Evolutionary conservation across 208 protist genomes (phyloP).

Genomic region (Leptomonas pyrrhocoris): DNA sequence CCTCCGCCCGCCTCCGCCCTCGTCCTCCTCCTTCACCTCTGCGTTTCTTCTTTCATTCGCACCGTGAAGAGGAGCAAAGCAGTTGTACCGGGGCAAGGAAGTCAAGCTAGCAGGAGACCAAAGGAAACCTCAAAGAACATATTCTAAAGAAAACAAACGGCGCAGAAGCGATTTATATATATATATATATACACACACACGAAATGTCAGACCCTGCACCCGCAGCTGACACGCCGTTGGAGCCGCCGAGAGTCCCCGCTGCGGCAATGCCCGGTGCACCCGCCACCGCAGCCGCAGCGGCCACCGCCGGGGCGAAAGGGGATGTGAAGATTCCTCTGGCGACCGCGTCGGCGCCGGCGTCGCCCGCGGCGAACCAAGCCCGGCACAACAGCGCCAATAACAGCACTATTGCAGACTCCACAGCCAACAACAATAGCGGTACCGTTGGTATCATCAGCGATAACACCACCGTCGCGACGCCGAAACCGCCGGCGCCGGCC

Average conservation of each 20-base stretch:
- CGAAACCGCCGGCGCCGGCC: slow-evolving; percentile 6
- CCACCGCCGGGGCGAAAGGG: background rate
- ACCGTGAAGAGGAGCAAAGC: too few relatives aligned
- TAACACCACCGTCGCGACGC: slow-evolving; percentile 9
- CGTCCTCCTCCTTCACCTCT: too few relatives aligned
- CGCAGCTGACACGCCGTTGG: slow-evolving; percentile 1
- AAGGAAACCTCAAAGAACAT: background rate
- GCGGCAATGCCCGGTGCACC: background rate
- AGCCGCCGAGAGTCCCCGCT: background rate
- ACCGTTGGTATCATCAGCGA: background rate
- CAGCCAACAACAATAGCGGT: background rate
- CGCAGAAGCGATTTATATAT: background rate
- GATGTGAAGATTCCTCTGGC: slow-evolving; percentile 9
- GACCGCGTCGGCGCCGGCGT: slow-evolving; percentile 1
- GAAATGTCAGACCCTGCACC: slow-evolving; percentile 2
- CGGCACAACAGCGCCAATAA: background rate
- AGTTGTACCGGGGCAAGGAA: too few relatives aligned
- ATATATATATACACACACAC: background rate
- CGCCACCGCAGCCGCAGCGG: background rate
- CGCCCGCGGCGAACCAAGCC: background rate
- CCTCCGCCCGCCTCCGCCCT: too few relatives aligned
- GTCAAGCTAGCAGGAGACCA: background rate
- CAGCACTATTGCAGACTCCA: too few relatives aligned
- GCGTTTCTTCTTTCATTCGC: too few relatives aligned
- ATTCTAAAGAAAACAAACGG: background rate